These are phyloP conservation scores for Ogataea haglerorum DNA, from an alignment of 805 yeast genomes.

Conservation along the genomic window DNA sequence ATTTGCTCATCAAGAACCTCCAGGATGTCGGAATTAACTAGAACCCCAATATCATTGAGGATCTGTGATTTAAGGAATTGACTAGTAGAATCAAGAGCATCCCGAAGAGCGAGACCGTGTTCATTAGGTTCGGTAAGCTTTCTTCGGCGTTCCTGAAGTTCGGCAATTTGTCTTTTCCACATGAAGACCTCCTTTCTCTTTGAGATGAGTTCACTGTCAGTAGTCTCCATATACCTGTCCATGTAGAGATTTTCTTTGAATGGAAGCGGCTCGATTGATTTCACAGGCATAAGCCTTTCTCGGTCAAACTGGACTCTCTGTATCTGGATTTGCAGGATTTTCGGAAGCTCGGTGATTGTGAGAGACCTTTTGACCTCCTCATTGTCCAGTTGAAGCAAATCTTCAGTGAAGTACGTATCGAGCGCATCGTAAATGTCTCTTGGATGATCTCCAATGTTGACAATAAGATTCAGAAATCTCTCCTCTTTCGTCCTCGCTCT, in stretches of 20 bases:
- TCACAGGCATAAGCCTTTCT: slow-evolving; percentile 67
- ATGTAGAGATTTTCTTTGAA: slow-evolving; percentile 74
- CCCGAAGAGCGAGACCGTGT: slow-evolving; percentile 46
- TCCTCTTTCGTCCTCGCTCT: slow-evolving; percentile 55
- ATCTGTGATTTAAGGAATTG: slow-evolving; percentile 49
- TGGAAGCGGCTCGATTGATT: slow-evolving; percentile 77
- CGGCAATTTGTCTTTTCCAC: slow-evolving; percentile 57
- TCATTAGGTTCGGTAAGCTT: slow-evolving; percentile 45
- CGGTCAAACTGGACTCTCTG: slow-evolving; percentile 92
- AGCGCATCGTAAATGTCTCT: slow-evolving; percentile 86
- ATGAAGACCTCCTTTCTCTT: slow-evolving; percentile 55
- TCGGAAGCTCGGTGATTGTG: slow-evolving; percentile 70
- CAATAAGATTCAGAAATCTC: slow-evolving; percentile 74
- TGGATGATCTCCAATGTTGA: slow-evolving; percentile 86
- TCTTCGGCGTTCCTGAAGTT: slow-evolving; percentile 42
- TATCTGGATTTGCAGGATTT: slow-evolving; percentile 83
- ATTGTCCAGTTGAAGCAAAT: slow-evolving; percentile 61
- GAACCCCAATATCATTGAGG: slow-evolving; percentile 32
- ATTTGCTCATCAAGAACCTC: slow-evolving; percentile 46
- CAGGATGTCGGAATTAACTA: slow-evolving; percentile 46
- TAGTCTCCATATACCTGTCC: slow-evolving; percentile 82
- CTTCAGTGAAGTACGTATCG: slow-evolving; percentile 79
- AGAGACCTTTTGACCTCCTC: slow-evolving; percentile 74
- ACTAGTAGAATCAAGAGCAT: slow-evolving; percentile 52
- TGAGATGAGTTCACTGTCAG: slow-evolving; percentile 48